Conservation (phyloP, 2,329 filamentous ascomycete species). For the Trichoderma sp. region DNA sequence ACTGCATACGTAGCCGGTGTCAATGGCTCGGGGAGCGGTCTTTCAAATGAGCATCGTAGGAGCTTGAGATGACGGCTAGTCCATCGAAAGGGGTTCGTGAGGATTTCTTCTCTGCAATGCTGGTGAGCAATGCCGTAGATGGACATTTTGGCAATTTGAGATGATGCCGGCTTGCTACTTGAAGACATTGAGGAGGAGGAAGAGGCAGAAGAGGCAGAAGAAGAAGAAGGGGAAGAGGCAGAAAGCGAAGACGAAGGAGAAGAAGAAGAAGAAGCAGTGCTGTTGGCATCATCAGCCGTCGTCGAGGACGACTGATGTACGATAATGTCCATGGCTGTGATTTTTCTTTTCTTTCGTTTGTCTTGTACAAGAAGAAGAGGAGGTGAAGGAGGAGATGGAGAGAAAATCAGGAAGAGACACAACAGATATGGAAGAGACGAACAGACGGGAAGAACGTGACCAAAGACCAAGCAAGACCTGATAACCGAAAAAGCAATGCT, state of each 20-base stretch:
- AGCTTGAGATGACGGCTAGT: conserved; percentile 1
- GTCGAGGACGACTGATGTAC: not conserved
- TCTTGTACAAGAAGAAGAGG: not conserved
- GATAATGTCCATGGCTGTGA: not conserved
- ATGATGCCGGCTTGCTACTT: not conserved
- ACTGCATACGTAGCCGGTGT: not conserved
- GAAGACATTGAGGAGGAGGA: not conserved
- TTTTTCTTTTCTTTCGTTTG: not conserved
- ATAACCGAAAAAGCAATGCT: not conserved
- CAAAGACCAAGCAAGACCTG: not conserved
- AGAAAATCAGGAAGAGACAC: not conserved
- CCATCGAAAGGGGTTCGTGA: not conserved
- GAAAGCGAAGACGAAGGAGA: not conserved
- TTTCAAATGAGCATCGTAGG: not conserved
- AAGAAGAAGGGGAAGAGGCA: not conserved
- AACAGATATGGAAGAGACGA: not conserved
- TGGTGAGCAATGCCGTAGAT: not conserved
- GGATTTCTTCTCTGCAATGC: not conserved
- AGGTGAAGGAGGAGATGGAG: not conserved
- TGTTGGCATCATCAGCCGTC: not conserved
- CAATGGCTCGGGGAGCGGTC: not conserved
- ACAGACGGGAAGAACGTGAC: not conserved
- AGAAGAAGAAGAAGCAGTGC: not conserved
- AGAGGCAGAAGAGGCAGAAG: not conserved
- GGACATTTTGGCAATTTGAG: not conserved